Percentiles rank a stretch among this genome's conserved stretches.
phyloP scores from a whole-genome alignment of 2,329 filamentous ascomycete genomes.

The Triangularia setosa region DNA sequence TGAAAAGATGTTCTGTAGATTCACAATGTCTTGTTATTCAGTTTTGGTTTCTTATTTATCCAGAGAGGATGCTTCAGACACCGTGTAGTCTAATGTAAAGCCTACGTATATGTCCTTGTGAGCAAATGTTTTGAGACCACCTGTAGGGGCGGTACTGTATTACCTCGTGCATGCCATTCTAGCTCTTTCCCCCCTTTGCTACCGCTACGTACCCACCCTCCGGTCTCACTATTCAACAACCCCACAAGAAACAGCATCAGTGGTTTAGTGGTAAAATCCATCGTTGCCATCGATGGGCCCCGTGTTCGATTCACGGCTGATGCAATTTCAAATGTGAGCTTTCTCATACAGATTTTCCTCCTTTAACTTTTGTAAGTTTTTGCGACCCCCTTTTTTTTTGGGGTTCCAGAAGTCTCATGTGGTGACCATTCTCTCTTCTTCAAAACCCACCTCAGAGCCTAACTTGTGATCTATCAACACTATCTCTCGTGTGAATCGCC shows the following conservation, averaged over 20 bases:
- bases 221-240: neutral
- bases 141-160: too few species aligned
- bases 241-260: constrained; percentile 25
- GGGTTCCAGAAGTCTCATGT: too few species aligned
- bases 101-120: too few species aligned
- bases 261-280: constrained; percentile 53
- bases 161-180: neutral
- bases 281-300: constrained; percentile 50
- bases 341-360: neutral
- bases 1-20: neutral
- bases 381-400: too few species aligned
- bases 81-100: too few species aligned
- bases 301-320: constrained; percentile 28
- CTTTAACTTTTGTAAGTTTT: neutral
- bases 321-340: constrained; percentile 13
- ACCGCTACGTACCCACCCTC: neutral
- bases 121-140: too few species aligned
- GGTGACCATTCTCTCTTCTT: too few species aligned
- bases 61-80: too few species aligned
- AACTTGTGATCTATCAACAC: too few species aligned
- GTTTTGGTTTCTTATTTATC: too few species aligned
- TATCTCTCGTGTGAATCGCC: too few species aligned
- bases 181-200: neutral
- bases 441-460: too few species aligned
- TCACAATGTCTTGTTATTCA: neutral